Percentiles rank a stretch among this genome's conserved stretches.
These are phyloP conservation scores for Mucor indicus DNA, from an alignment of 371 early-diverging fungal species.

Conservation along the genomic window DNA sequence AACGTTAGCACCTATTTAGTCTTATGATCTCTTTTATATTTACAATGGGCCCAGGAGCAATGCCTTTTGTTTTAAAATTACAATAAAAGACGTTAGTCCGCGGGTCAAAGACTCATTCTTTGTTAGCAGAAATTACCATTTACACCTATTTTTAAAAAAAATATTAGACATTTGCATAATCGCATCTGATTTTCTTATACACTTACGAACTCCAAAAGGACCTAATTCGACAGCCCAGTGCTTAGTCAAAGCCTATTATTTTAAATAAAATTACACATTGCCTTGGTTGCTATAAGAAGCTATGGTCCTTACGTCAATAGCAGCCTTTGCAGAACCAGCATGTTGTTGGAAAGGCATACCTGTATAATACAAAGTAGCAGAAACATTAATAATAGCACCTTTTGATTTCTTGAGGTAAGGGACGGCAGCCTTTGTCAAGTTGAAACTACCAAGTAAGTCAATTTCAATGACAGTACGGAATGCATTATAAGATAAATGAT, in stretches of 20 bases:
- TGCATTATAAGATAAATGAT: slow-evolving; percentile 69
- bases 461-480: slow-evolving; percentile 68
- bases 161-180: too few relatives aligned
- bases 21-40: too few relatives aligned
- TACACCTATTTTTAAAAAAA: slow-evolving; percentile 10
- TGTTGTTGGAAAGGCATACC: slow-evolving; percentile 56
- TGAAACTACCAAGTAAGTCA: slow-evolving; percentile 61
- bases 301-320: slow-evolving; percentile 35
- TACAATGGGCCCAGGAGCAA: slow-evolving; percentile 53
- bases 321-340: slow-evolving; percentile 51
- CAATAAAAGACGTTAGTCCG: not conserved
- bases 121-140: too few relatives aligned
- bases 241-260: slow-evolving; percentile 50
- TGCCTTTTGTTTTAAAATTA: slow-evolving; percentile 12
- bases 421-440: slow-evolving; percentile 72
- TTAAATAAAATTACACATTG: too few relatives aligned
- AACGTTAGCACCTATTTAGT: too few relatives aligned
- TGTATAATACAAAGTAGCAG: slow-evolving; percentile 64
- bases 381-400: slow-evolving; percentile 67
- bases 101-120: too few relatives aligned
- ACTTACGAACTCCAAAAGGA: slow-evolving; percentile 47
- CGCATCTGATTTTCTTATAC: too few relatives aligned
- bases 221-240: slow-evolving; percentile 55
- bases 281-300: too few relatives aligned
- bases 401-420: slow-evolving; percentile 67